Conservation (phyloP, 106 monocot genomes). For the Dendrobium nobile region DNA sequence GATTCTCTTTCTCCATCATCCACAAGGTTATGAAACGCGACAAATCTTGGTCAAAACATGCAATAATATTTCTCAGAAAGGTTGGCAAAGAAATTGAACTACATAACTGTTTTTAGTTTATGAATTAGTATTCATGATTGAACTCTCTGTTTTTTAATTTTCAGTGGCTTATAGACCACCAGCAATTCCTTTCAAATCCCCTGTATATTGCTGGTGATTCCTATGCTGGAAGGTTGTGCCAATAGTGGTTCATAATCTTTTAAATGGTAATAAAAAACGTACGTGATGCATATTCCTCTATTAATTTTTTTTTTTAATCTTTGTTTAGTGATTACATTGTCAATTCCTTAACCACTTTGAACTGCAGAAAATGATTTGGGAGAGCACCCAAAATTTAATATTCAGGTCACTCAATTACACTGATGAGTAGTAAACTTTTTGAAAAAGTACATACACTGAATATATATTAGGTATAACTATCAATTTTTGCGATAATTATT, state of each 20-base stretch:
- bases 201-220: slow-evolving; percentile 11
- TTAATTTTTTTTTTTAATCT: no score
- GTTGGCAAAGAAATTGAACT: background rate
- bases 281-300: no score
- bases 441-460: no score
- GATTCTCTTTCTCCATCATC: slow-evolving; percentile 1
- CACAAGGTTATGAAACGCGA: background rate
- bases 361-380: background rate
- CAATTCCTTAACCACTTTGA: background rate
- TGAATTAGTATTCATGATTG: background rate
- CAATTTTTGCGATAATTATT: no score
- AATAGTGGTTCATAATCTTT: background rate
- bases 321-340: no score
- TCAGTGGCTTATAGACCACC: background rate
- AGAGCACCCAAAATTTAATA: background rate
- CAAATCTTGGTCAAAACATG: slow-evolving; percentile 5
- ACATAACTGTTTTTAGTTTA: background rate
- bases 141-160: background rate
- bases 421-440: no score
- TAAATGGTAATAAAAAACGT: background rate
- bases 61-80: slow-evolving; percentile 1
- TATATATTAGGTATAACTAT: no score
- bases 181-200: background rate
- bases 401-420: background rate
- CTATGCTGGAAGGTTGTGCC: slow-evolving; percentile 2